phyloP scores from a whole-genome alignment of 176 grass and related monocot genomes.

The Puya raimondii region DNA sequence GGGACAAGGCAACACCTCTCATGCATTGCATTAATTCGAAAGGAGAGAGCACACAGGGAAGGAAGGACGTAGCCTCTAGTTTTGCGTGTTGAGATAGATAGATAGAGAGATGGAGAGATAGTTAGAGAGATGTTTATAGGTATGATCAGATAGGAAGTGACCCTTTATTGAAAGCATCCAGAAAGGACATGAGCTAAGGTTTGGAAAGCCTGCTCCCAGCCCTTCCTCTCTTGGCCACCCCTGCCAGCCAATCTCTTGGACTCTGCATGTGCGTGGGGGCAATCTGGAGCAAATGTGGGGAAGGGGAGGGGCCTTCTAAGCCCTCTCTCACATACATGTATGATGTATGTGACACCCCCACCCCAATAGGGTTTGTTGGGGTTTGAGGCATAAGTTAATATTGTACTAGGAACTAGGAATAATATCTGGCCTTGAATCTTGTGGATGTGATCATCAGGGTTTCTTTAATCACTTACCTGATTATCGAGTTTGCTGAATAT shows the following conservation, averaged over 20 bases:
- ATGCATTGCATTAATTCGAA: too few species aligned
- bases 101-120: too few species aligned
- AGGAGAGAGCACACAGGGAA: too few species aligned
- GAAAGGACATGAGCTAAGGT: neutral
- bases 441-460: neutral
- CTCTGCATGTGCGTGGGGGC: neutral
- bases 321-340: too few species aligned
- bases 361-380: neutral
- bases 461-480: neutral
- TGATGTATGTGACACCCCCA: neutral
- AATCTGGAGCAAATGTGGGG: neutral
- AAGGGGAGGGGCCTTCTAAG: neutral
- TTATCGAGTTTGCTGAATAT: neutral
- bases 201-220: neutral
- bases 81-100: too few species aligned
- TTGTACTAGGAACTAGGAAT: neutral
- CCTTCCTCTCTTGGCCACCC: neutral
- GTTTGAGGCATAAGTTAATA: neutral
- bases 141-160: neutral
- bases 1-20: too few species aligned
- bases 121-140: neutral
- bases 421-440: neutral
- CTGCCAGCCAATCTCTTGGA: neutral
- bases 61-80: too few species aligned
- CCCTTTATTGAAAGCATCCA: neutral